phyloP scores from a whole-genome alignment of 352 stramenopile species.

The Globisporangium ultimum region DNA sequence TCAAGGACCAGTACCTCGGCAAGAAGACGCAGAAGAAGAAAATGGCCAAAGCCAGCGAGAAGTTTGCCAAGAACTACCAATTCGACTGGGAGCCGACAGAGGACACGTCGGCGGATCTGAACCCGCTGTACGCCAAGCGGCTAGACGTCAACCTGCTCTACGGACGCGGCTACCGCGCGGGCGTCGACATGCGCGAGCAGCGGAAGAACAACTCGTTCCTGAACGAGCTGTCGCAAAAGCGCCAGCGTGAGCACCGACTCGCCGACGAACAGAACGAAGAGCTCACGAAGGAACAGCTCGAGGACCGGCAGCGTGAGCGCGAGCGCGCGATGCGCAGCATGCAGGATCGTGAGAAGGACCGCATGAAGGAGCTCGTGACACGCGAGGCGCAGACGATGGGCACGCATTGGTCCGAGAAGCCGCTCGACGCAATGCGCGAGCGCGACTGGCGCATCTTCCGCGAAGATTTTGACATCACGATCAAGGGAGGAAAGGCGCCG shows the following conservation, averaged over 20 bases:
- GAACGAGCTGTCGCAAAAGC: constrained; percentile 83
- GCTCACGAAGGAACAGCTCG: constrained; percentile 62
- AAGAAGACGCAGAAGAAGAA: constrained; percentile 87
- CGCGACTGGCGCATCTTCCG: constrained; percentile 99
- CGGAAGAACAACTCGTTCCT: constrained; percentile 90
- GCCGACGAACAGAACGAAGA: constrained; percentile 58
- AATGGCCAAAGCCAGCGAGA: constrained; percentile 90
- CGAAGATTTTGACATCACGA: constrained; percentile 99
- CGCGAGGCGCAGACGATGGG: constrained; percentile 72
- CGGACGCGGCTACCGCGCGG: constrained; percentile 90
- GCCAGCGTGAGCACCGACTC: constrained; percentile 75
- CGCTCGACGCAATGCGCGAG: constrained; percentile 91
- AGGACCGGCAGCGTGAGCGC: constrained; percentile 59
- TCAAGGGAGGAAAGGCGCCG: constrained; percentile 86
- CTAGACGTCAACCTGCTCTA: constrained; percentile 90
- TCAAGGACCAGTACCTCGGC: constrained; percentile 90
- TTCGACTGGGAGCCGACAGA: constrained; percentile 93
- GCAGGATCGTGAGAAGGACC: constrained; percentile 59
- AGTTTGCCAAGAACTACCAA: constrained; percentile 92
- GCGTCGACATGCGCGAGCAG: constrained; percentile 92
- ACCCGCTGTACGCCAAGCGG: constrained; percentile 89
- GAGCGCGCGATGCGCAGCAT: constrained; percentile 67
- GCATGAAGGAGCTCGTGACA: constrained; percentile 61
- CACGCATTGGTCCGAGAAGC: constrained; percentile 94
- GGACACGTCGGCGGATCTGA: constrained; percentile 89